Evolutionary conservation across 148 eudicot genomes (phyloP), one percentile per base, ranked within the genome.

Genomic region (Cornus suecica): DNA sequence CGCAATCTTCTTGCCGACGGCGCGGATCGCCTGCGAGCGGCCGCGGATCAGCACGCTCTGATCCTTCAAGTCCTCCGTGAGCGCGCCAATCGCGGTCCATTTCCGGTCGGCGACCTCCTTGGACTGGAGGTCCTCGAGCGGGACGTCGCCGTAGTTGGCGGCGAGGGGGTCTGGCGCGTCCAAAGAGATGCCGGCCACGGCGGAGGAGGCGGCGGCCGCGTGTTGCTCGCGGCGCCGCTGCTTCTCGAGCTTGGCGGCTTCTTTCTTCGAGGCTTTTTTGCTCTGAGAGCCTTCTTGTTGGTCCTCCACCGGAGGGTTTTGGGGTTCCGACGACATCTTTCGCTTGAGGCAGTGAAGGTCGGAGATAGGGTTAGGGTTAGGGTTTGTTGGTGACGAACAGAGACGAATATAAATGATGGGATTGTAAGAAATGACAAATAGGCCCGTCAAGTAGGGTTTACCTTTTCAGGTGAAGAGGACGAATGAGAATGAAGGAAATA

Each of bases 1-100:
- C 51, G 89, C 94, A 89, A 92, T 88, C 73, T 94, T 94, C 86
- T 92, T 92, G 32, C 96, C 86, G 29, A 94, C 98, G 29, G 89
- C 87, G 0, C 99, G 90, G 60, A 91, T 81, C 45, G 87, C 45
- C 69, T 92, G 97, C 1, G 86, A 92, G 0, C 91, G 81, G 2
- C 97, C 99, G 14, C 94, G 76, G 0, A 94, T 69, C 10, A 92
- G 66, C n/a, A 91, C 92, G 14, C 65, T 66, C 65, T 60, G 5
- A 31, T 78, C 96, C 78, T 84, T 81, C 71, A 92, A 34, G 1
- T 74, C 87, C 4, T 71, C 72, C 1, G 9, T 34, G 26, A 94
- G 73, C 0, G 80, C 15, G 23, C 85, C 84, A 8, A 94, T 86
- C 51, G 74, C 79, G 1, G 88, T 82, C 97, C 97, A 94, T n/a